Conservation (phyloP, 768 basidiomycete genomes). For the Infundibulicybe gibba region DNA sequence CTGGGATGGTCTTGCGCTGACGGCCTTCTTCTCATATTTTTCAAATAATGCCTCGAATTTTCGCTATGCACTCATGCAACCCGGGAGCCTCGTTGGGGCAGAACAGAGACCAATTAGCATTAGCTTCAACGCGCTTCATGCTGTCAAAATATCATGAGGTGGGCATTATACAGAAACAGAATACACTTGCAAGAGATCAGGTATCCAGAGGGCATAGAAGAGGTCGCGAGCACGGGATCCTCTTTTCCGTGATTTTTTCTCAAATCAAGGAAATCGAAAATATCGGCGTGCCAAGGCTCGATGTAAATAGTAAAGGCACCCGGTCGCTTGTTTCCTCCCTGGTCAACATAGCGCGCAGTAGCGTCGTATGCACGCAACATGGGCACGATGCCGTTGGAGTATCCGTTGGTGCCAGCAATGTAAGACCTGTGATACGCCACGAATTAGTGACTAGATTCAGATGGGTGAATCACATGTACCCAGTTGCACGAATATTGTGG, state of each 20-base stretch:
- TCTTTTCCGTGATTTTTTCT: slow-evolving; percentile 99
- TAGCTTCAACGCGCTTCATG: slow-evolving; percentile 95
- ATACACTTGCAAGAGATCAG: slow-evolving; percentile 82
- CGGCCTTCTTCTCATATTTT: slow-evolving; percentile 89
- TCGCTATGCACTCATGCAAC: slow-evolving; percentile 85
- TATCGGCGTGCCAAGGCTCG: slow-evolving; percentile 97
- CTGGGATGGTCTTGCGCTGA: slow-evolving; percentile 78
- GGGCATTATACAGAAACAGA: not conserved
- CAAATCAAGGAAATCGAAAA: slow-evolving; percentile 97
- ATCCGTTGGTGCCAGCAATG: slow-evolving; percentile 98
- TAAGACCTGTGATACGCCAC: slow-evolving; percentile 62
- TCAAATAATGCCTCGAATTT: slow-evolving; percentile 84
- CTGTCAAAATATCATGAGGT: slow-evolving; percentile 30
- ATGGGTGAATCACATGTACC: slow-evolving; percentile 42
- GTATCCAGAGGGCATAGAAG: slow-evolving; percentile 98
- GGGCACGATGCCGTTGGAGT: slow-evolving; percentile 98
- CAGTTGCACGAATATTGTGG: slow-evolving; percentile 94
- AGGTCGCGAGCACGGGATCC: slow-evolving; percentile 91
- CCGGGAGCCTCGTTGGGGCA: slow-evolving; percentile 96
- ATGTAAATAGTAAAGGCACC: slow-evolving; percentile 98
- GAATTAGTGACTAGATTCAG: not conserved
- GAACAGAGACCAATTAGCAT: slow-evolving; percentile 93
- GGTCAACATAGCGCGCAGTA: slow-evolving; percentile 97
- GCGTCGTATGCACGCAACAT: slow-evolving; percentile 99
- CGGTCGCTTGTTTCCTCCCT: slow-evolving; percentile 98